Evolutionary conservation across 2,329 filamentous ascomycete genomes (phyloP).

Genomic region (Colletotrichum lupini): DNA sequence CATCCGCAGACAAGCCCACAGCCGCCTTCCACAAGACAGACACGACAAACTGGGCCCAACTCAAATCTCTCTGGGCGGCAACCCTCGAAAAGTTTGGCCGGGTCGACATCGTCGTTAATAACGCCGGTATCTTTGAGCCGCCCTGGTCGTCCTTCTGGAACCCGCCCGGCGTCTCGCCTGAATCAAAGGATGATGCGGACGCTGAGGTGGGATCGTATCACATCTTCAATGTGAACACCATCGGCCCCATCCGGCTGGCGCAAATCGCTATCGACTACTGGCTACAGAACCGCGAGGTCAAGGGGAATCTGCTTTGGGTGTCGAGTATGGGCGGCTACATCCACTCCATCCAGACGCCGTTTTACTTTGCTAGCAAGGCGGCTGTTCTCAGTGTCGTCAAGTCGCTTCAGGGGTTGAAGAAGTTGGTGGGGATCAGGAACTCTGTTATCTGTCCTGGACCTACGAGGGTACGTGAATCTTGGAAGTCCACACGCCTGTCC

Average conservation of each 20-base stretch:
- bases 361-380: constrained; percentile 45
- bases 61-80: constrained; percentile 39
- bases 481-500: too few relatives aligned
- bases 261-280: constrained; percentile 45
- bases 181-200: constrained; percentile 38
- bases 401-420: background rate
- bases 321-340: constrained; percentile 44
- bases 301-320: constrained; percentile 51
- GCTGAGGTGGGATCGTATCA: constrained; percentile 38
- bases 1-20: background rate
- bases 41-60: constrained; percentile 41
- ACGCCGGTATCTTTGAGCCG: constrained; percentile 42
- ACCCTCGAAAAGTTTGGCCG: constrained; percentile 29
- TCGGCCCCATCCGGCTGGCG: constrained; percentile 41
- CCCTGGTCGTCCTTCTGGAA: constrained; percentile 42
- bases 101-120: constrained; percentile 37
- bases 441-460: background rate
- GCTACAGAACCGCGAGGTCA: constrained; percentile 38
- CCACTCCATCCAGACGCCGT: constrained; percentile 42
- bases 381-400: constrained; percentile 35
- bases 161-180: constrained; percentile 38
- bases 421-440: background rate
- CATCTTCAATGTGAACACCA: constrained; percentile 40
- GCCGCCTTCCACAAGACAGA: constrained; percentile 41
- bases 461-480: background rate